A percentile compares a stretch with the other conserved stretches of the same genome.
phyloP scores from a whole-genome alignment of 176 grass and related monocot genomes.

The Typha latifolia region DNA sequence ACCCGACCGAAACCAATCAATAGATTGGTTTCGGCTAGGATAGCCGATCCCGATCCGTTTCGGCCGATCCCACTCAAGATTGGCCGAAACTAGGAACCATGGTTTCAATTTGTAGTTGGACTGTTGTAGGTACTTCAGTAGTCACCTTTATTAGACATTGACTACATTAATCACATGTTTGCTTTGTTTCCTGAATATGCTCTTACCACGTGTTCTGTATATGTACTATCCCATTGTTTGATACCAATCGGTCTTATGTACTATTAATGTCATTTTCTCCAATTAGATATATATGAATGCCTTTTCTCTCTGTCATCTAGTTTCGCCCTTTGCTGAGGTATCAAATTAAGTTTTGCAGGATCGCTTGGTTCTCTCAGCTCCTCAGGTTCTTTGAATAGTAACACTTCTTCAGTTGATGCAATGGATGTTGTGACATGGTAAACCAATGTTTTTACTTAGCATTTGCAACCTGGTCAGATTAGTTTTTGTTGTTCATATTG shows the following conservation, averaged over 20 bases:
- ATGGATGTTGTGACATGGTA: constrained; percentile 40
- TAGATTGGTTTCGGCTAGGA: too few relatives aligned
- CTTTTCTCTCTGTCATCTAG: neutral
- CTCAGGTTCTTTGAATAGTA: constrained; percentile 20
- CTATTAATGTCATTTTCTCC: neutral
- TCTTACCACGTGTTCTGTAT: too few relatives aligned
- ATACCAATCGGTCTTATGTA: neutral
- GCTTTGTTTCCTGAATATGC: too few relatives aligned
- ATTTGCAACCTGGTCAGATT: neutral
- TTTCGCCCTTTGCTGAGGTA: neutral
- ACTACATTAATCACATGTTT: too few relatives aligned
- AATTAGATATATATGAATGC: neutral
- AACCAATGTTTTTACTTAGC: constrained; percentile 17
- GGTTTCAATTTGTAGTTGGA: too few relatives aligned
- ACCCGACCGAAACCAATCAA: too few relatives aligned
- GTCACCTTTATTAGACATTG: too few relatives aligned
- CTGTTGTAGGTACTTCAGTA: too few relatives aligned
- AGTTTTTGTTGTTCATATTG: neutral
- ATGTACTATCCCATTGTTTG: too few relatives aligned
- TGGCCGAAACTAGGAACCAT: too few relatives aligned
- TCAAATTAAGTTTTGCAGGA: constrained; percentile 26
- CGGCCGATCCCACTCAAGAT: too few relatives aligned
- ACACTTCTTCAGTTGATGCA: constrained; percentile 9
- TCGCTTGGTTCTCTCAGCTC: constrained; percentile 55
- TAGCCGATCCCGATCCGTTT: too few relatives aligned